A percentile compares a stretch with the other conserved stretches of the same genome.
Evolutionary conservation across 2,329 filamentous ascomycete genomes (phyloP).

Genomic region (Colletotrichum incanum): DNA sequence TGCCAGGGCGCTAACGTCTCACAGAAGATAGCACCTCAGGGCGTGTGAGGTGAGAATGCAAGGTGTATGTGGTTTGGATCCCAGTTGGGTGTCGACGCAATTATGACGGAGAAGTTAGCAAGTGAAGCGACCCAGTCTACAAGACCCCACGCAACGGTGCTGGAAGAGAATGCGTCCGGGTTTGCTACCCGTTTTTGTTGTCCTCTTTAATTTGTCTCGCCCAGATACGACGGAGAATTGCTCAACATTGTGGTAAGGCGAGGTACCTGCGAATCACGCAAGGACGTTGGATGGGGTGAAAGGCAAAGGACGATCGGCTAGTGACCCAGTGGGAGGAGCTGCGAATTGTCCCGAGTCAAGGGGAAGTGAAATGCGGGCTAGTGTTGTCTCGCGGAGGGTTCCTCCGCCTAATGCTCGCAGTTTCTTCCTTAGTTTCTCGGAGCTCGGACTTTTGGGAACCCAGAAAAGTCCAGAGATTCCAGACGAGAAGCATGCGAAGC

Average conservation of each 20-base stretch:
- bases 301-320: neutral
- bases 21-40: neutral
- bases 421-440: constrained; percentile 16
- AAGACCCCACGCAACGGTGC: neutral
- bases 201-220: neutral
- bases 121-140: constrained; percentile 5
- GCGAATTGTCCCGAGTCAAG: constrained; percentile 6
- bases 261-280: neutral
- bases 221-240: neutral
- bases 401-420: constrained; percentile 3
- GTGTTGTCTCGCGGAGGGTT: constrained; percentile 26
- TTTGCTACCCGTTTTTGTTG: neutral
- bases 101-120: constrained; percentile 10
- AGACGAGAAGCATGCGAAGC: neutral
- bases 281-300: neutral
- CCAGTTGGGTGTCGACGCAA: constrained; percentile 24
- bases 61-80: constrained; percentile 4
- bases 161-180: neutral
- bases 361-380: neutral
- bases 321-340: constrained; percentile 1
- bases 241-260: neutral
- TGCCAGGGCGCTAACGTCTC: constrained; percentile 3
- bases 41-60: constrained; percentile 8
- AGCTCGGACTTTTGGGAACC: constrained; percentile 24
- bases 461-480: constrained; percentile 14